Evolutionary conservation across 306 rosid genomes (phyloP), one percentile per base, ranked within the genome.

Genomic region (Mimosa pudica): DNA sequence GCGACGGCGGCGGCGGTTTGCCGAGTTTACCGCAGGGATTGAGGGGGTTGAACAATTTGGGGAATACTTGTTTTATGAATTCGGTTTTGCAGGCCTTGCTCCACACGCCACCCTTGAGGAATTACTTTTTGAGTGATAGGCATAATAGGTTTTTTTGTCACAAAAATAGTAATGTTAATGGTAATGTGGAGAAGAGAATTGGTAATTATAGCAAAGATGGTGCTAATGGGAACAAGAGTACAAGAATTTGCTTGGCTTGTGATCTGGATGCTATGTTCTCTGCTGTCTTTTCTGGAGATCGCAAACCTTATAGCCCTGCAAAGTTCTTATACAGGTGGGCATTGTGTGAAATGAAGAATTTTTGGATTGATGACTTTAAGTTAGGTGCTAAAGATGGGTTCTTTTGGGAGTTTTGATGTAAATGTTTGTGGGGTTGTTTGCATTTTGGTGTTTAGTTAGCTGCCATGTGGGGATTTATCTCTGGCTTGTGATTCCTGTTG

Each of bases 31-130:
- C 97, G 3, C 81, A 84, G 73, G 98, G 97, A 49, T 84, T 94
- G 87, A 91, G 98, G 10, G 98, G 98, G 13, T 74, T 94, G 79
- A 94, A 94, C 88, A 94, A 94, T 73, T 46, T 92, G 76, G 98
- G 98, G 7, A 94, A 83, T 82, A 94, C 98, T 13, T 94, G 98
- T 71, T 94, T 92, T 81, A 92, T 94, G 97, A 94, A 94, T 80
- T 94, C 98, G 38, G 97, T 94, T 54, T 80, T 94, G 75, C 98
- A 94, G 64, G 98, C 98, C 41, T 84, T 94, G 85, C 92, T 94
- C 36, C 98, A 94, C 74, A 88, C 98, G 71, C 98, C 97, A 47
- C 98, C 98, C 14, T 66, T 94, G 80, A 84, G 97, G 82, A 92
- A 94, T 85, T 94, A 90, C 83, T 94, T 94, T 81, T 83, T 94